Base-by-base conservation (phyloP, 192 early-diverging fungal species). In the Dispira parvispora region DNA sequence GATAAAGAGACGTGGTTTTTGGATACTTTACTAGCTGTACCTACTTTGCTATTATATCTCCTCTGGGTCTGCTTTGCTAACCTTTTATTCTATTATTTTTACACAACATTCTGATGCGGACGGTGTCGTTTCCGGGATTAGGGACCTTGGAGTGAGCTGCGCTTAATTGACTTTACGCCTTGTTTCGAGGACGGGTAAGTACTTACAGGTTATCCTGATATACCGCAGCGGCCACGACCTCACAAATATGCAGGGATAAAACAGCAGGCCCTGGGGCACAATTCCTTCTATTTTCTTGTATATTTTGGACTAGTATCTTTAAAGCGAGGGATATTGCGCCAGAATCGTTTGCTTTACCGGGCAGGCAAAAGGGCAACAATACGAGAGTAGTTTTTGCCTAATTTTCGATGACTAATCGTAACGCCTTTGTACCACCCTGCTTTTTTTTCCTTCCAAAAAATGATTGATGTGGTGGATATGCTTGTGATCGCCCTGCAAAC, bases 151-250 rank as follows among this genome's bases (percentile, higher is more conserved):
- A 65, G 70, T 52, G 64, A 66, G 11, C 55, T 65, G 13, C 70
- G 72, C 32, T 55, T 66, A 5, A 55, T 63, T 10, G 72, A 73
- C 47, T 68, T 73, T 25, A 70, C 72, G 8, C 67, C 72, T 12
- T 73, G 72, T 62, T 73, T 73, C 50, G 72, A 73, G 38, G 72
- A 73, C 52, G 68, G 66, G 50, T 52, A 52, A 9, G 50, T 52
- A 38, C 3, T 6, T 38, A 6, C 32, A 38, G 32, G 32, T 38
- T 38, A 1, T 6, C 32, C 32, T 1, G 32, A 38, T 3, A 18
- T 52, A 18, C 3, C 10, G 8, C 26, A 11, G 0, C 18, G n/a
- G 8, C 8, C 0, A 52, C 11, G 2, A 52, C 50, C 50, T 11
- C 20, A 0, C 10, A 2, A n/a, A 52, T 20, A 8, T 52, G 18